Evolutionary conservation across 306 rosid species (phyloP).

Genomic region (Notholithocarpus densiflorus): DNA sequence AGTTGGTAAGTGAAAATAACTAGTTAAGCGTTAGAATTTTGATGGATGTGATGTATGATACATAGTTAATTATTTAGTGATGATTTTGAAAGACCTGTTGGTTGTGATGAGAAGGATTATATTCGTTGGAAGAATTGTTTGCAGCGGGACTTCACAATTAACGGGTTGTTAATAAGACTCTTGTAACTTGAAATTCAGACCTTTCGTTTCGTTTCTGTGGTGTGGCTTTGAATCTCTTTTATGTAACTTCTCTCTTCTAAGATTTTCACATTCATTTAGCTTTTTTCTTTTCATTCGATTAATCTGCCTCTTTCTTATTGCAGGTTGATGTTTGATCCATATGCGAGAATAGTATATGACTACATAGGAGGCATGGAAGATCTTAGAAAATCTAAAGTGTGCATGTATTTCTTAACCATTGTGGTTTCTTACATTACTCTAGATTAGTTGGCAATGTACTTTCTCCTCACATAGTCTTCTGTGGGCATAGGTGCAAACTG

Average conservation of each 20-base stretch:
- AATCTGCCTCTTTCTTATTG: conserved; percentile 17
- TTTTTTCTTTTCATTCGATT: conserved; percentile 14
- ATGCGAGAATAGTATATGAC: conserved; percentile 58
- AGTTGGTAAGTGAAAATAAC: too few relatives aligned
- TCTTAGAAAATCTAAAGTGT: conserved; percentile 62
- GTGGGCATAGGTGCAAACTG: conserved; percentile 67
- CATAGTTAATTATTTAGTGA: background rate
- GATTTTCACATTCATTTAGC: background rate
- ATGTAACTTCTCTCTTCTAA: conserved; percentile 13
- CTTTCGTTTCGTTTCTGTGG: background rate
- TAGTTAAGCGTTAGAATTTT: too few relatives aligned
- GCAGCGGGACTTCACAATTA: conserved; percentile 85
- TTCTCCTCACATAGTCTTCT: conserved; percentile 35
- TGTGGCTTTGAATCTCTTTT: conserved; percentile 10
- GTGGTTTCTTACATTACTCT: conserved; percentile 28
- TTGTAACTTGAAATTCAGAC: conserved; percentile 22
- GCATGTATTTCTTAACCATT: conserved; percentile 39
- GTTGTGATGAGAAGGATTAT: conserved; percentile 62
- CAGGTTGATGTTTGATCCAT: conserved; percentile 92
- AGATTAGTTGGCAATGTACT: conserved; percentile 19
- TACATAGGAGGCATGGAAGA: conserved; percentile 88
- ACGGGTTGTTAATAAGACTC: conserved; percentile 57
- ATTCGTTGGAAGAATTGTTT: conserved; percentile 83
- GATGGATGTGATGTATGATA: too few relatives aligned
- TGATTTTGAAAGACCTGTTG: conserved; percentile 36